Base-by-base conservation (phyloP, 306 rosid species). In the Dalbergia cochinchinensis region DNA sequence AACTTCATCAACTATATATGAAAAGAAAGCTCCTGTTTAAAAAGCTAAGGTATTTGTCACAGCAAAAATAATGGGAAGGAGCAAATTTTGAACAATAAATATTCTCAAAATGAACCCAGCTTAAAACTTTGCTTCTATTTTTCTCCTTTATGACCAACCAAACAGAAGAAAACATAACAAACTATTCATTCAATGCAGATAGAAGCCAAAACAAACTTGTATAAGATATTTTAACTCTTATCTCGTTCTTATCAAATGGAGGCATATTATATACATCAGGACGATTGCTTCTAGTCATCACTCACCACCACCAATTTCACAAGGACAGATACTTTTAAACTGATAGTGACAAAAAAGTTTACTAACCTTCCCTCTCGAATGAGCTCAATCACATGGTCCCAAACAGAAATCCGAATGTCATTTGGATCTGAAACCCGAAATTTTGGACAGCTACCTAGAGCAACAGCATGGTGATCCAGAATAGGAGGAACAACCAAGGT, bases 371-470 rank as follows among this genome's bases (percentile, higher is more conserved):
- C 88, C 71, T 45, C 64, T 20, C 65, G 80, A 69, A 87, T 69
- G 70, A 94, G 97, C 68, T 87, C 89, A 64, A 89, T 26, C n/a
- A 84, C 82, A 80, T 94, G 97, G 55, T 90, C 86, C 99, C 99
- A 94, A 67, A 94, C 99, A 42, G 86, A 66, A 48, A 76, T 65
- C 51, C 97, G 85, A 65, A 92, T 88, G 57, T 87, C 86, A 20
- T 34, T 65, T 0, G 97, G 92, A 41, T 61, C 84, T 55, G 26
- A 16, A 70, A 91, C 92, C 71, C 95, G 79, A 71, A 92, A 92
- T 86, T 94, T 94, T 2, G 99, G 99, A 59, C 97, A 94, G 70
- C 97, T 92, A 26, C 99, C 97, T 0, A 94, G 86, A 51, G 85
- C 97, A 65, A 94, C 88, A 4, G 92, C 97, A 80, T 92, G 97